Evolutionary conservation across 768 basidiomycete species (phyloP), one percentile per base, ranked within the genome.

Genomic region (Lepiota subincarnata): DNA sequence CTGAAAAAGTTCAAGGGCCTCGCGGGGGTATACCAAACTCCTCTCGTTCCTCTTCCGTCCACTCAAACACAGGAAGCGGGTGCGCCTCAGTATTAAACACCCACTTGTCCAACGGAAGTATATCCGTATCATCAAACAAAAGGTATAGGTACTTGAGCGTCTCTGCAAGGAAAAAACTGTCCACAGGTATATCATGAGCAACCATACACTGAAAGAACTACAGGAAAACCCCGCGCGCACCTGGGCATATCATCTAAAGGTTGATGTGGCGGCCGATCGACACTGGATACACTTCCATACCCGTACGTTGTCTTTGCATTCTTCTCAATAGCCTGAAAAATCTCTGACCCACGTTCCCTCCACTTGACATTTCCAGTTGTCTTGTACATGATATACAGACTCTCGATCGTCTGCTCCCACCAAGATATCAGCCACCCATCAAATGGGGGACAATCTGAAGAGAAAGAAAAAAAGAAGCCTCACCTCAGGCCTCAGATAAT

Each of bases 21-120:
- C 2, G 10, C 2, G 37, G 28, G 18, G 48, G 36, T 18, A 82
- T 74, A 24, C 71, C 73, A 60, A 77, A 79, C 45, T 60, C 62
- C 53, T 68, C 63, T 57, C 71, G 78, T 66, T 87, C 83, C 71
- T 74, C 72, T 28, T 70, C 60, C 12, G 64, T 78, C 88, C 86
- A 89, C 19, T 74, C 61, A 55, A 88, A 86, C 20, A 88, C 73
- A 2, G 87, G 88, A n/a, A 92, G 65, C 14, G 90, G 89, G 61
- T 92, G 91, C 19, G 87, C 91, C 64, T 83, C 79, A 0, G 81
- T 81, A 55, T 83, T 83, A 56, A 83, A 81, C 11, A 83, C 80
- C 78, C 79, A 83, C 45, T 75, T 61, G 14, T 79, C 69, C 13
- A 83, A 58, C 4, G 76, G 70, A 14, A 89, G 59, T 8, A 78